Evolutionary conservation across 176 grass and related monocot genomes (phyloP).

Genomic region (Ananas comosus): DNA sequence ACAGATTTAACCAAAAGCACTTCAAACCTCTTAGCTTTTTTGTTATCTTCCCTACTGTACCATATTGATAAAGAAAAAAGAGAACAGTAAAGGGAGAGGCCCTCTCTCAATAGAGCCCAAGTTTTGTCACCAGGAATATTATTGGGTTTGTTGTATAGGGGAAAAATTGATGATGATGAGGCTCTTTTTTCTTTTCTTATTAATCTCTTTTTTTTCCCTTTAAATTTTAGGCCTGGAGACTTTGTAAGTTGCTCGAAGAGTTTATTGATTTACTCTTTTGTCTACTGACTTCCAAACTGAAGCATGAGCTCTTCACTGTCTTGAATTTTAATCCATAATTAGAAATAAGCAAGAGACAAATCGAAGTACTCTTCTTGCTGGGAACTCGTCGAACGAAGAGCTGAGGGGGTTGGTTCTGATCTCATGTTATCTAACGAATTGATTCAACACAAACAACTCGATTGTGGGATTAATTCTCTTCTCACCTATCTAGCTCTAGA

Average conservation of each 20-base stretch:
- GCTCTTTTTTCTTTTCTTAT: not conserved
- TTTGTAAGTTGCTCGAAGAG: not conserved
- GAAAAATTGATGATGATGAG: conserved; percentile 11
- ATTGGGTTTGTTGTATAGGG: not conserved
- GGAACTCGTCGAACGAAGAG: too few relatives aligned
- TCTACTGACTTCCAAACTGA: not conserved
- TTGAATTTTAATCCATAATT: not conserved
- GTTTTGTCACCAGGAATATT: conserved; percentile 4
- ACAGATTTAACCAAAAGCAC: conserved; percentile 15
- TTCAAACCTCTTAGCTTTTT: not conserved
- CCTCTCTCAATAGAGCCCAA: conserved; percentile 9
- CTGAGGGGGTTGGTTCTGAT: too few relatives aligned
- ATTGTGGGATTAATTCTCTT: too few relatives aligned
- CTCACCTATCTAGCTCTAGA: too few relatives aligned
- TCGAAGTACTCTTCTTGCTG: too few relatives aligned
- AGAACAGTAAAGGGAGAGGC: not conserved
- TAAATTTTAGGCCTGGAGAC: not conserved
- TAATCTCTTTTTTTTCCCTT: not conserved
- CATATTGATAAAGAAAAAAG: not conserved
- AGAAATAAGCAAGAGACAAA: too few relatives aligned
- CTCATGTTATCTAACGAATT: too few relatives aligned
- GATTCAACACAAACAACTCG: too few relatives aligned
- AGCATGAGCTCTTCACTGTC: not conserved
- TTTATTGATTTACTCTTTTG: not conserved
- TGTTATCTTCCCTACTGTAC: not conserved